Evolutionary conservation across 2,329 filamentous ascomycete genomes (phyloP), one percentile per base, ranked within the genome.

Genomic region (Colletotrichum destructivum): DNA sequence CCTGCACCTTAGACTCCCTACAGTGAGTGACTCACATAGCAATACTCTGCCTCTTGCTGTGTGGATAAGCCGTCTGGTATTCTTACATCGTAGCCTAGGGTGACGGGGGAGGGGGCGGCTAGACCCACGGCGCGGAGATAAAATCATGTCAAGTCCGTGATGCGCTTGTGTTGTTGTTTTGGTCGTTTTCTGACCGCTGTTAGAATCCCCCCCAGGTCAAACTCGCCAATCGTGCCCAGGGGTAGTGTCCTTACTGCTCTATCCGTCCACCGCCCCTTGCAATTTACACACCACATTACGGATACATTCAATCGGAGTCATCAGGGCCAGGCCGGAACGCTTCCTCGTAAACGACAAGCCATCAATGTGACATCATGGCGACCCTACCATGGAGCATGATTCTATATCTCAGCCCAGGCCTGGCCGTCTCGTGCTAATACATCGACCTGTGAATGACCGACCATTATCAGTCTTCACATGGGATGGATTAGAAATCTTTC

Each of bases 401-500:
- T 31, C 31, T 31, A 9, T 7, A 31, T 31, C 31, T 8, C 4
- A 11, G 21, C 47, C 3, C 21, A 26, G 23, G 18, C 26, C 26
- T 31, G 52, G 35, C 31, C 16, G 44, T 23, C 13, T n/a, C 31
- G 47, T 16, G 16, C 31, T 68, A 31, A 26, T 47, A 31, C 12
- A 47, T 66, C 31, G 62, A 62, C 16, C n/a, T 21, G 26, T 26
- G 55, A 26, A 55, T 35, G 38, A 13, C 69, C 69, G 64, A 71
- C 57, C 46, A 38, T 13, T n/a, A 40, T 47, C 68, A 46, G 68
- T 56, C 31, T 31, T 26, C 16, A 62, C 46, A 70, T 62, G 64
- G 52, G 64, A 68, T 35, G 69, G 54, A 71, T 71, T 68, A 68
- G 69, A 71, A 68, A 71, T 68, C 64, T 71, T 35, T 59, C 69